Conservation (phyloP, 768 basidiomycete genomes). For the Kondoa malvinella region DNA sequence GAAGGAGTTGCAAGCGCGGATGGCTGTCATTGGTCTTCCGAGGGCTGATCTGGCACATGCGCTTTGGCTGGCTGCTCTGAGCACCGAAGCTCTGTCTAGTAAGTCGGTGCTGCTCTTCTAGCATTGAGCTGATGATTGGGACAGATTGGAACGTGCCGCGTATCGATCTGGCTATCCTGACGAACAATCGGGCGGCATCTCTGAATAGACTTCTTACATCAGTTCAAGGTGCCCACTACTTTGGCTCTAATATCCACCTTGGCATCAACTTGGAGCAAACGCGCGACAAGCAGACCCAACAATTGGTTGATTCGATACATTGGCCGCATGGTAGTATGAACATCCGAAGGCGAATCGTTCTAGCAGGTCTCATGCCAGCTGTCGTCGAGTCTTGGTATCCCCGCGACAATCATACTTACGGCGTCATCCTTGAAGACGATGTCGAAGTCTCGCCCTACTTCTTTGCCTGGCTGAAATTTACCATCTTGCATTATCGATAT, state of each 20-base stretch:
- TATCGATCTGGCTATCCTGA: slow-evolving; percentile 57
- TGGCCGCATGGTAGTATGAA: slow-evolving; percentile 50
- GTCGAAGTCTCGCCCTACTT: slow-evolving; percentile 67
- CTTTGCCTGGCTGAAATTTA: slow-evolving; percentile 70
- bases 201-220: slow-evolving; percentile 52
- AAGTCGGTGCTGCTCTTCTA: slow-evolving; percentile 15
- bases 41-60: slow-evolving; percentile 38
- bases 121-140: neutral
- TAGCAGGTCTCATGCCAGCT: slow-evolving; percentile 61
- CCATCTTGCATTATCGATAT: slow-evolving; percentile 57
- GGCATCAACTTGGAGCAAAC: slow-evolving; percentile 62
- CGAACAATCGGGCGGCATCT: slow-evolving; percentile 56
- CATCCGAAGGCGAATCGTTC: slow-evolving; percentile 56
- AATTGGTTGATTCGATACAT: slow-evolving; percentile 37
- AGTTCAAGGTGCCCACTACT: slow-evolving; percentile 44
- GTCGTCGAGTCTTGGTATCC: slow-evolving; percentile 87
- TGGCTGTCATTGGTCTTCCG: slow-evolving; percentile 16
- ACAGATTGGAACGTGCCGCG: slow-evolving; percentile 58
- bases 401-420: slow-evolving; percentile 51
- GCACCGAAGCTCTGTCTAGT: slow-evolving; percentile 48
- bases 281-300: slow-evolving; percentile 46
- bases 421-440: slow-evolving; percentile 68
- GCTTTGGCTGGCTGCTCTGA: slow-evolving; percentile 49
- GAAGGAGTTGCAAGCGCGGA: slow-evolving; percentile 8
- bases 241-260: slow-evolving; percentile 49